Conservation (phyloP, 176 grass and related monocot genomes). For the Pontederia paniculata region DNA sequence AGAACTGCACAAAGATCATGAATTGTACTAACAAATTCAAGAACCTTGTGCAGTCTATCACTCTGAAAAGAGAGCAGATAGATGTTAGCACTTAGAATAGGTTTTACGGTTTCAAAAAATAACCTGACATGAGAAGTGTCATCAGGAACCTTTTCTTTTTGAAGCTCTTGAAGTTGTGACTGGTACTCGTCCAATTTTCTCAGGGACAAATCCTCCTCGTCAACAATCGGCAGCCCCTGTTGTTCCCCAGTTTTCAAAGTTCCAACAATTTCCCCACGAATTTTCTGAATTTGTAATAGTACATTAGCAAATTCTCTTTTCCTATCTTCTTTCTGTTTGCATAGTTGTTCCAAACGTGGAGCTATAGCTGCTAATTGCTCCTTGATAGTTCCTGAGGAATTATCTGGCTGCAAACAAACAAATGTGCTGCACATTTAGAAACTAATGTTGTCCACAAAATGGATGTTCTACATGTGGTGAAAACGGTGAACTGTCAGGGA, state of each 20-base stretch:
- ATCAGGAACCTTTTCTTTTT: conserved; percentile 76
- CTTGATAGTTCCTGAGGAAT: conserved; percentile 81
- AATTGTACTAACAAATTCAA: conserved; percentile 61
- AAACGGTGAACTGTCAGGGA: too few relatives aligned
- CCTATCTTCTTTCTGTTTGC: conserved; percentile 60
- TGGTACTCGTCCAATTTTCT: conserved; percentile 67
- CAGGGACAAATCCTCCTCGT: conserved; percentile 78
- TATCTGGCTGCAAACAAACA: conserved; percentile 46
- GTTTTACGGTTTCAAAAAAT: background rate
- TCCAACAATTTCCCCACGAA: conserved; percentile 61
- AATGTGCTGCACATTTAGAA: background rate
- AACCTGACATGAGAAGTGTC: conserved; percentile 8
- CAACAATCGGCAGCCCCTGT: conserved; percentile 26
- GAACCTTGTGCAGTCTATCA: conserved; percentile 66
- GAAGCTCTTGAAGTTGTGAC: conserved; percentile 68
- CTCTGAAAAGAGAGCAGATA: conserved; percentile 41
- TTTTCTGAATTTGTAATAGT: conserved; percentile 60
- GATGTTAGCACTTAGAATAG: background rate
- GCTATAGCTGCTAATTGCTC: conserved; percentile 65
- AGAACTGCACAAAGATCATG: conserved; percentile 87
- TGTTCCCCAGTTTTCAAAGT: conserved; percentile 33
- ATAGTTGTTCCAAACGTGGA: conserved; percentile 56
- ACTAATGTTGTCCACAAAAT: too few relatives aligned
- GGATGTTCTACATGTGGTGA: too few relatives aligned
- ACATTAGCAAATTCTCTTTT: conserved; percentile 65